These are phyloP conservation scores for Zanthoxylum bungeanum DNA, from an alignment of 345 rosid genomes.

Conservation along the genomic window DNA sequence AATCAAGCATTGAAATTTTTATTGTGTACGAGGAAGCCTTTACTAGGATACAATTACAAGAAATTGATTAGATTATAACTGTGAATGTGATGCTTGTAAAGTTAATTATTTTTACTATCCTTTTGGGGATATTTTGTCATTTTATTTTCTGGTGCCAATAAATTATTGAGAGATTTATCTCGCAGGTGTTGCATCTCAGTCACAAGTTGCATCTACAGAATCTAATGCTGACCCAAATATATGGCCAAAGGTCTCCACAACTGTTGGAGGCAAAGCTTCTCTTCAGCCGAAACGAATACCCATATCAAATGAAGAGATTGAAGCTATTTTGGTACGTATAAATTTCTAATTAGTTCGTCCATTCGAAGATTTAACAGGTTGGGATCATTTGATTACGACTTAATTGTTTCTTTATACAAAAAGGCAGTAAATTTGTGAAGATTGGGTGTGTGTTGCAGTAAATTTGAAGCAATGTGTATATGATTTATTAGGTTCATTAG, in stretches of 20 bases:
- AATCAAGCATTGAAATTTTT: no score
- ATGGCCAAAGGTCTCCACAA: slow-evolving; percentile 39
- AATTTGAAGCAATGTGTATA: neutral
- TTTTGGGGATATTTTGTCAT: no score
- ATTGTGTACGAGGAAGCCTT: no score
- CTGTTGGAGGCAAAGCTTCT: slow-evolving; percentile 82
- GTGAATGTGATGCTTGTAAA: neutral
- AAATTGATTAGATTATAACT: neutral
- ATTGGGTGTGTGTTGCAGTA: neutral
- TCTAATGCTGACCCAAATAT: slow-evolving; percentile 42
- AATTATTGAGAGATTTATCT: slow-evolving; percentile 3
- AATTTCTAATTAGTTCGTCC: neutral
- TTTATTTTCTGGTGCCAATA: no score
- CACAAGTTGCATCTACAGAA: slow-evolving; percentile 35
- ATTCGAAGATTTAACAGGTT: neutral
- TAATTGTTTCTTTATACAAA: neutral
- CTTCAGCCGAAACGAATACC: slow-evolving; percentile 83
- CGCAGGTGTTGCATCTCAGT: slow-evolving; percentile 41
- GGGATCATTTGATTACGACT: neutral
- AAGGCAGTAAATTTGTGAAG: neutral
- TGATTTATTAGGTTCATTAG: neutral
- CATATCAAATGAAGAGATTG: slow-evolving; percentile 81
- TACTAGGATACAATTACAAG: neutral
- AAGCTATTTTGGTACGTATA: slow-evolving; percentile 69
- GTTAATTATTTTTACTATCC: no score